These are phyloP conservation scores for Stylonectria norvegica DNA, from an alignment of 2,329 filamentous ascomycete species.

Conservation along the genomic window DNA sequence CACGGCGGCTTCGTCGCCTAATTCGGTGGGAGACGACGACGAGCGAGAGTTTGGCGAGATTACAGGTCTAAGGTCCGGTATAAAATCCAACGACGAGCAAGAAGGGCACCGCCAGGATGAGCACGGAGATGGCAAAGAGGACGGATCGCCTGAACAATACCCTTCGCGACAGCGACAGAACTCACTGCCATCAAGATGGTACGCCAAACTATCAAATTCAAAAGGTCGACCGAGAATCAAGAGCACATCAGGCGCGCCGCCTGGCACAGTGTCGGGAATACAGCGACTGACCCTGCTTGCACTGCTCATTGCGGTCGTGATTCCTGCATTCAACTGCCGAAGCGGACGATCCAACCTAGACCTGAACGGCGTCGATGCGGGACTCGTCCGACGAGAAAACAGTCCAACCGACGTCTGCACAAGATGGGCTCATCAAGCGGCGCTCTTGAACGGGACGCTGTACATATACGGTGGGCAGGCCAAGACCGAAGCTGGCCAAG, in stretches of 20 bases:
- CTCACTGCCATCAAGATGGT: slow-evolving; percentile 36
- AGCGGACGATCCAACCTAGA: slow-evolving; percentile 36
- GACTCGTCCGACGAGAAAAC: slow-evolving; percentile 35
- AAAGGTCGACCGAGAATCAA: slow-evolving; percentile 41
- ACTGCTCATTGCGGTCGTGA: slow-evolving; percentile 48
- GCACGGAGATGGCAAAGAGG: slow-evolving; percentile 6
- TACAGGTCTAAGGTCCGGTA: slow-evolving; percentile 17
- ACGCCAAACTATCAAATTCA: slow-evolving; percentile 39
- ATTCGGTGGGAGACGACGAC: slow-evolving; percentile 20
- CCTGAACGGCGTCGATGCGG: slow-evolving; percentile 46
- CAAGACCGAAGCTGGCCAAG: slow-evolving; percentile 55
- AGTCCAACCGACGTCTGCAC: slow-evolving; percentile 51
- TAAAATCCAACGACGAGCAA: slow-evolving; percentile 4
- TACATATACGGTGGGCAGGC: slow-evolving; percentile 74
- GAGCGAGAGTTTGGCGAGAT: slow-evolving; percentile 33
- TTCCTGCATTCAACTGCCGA: slow-evolving; percentile 45
- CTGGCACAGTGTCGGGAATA: slow-evolving; percentile 39
- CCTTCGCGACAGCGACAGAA: slow-evolving; percentile 12
- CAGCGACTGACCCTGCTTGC: slow-evolving; percentile 47
- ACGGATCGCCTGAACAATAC: slow-evolving; percentile 2
- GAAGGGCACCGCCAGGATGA: slow-evolving; percentile 6
- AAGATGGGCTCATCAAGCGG: slow-evolving; percentile 65
- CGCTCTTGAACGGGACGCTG: slow-evolving; percentile 69
- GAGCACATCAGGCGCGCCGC: slow-evolving; percentile 41
- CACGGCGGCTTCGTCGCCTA: slow-evolving; percentile 10